phyloP scores from a whole-genome alignment of 805 yeast genomes.

The Ogataea pini region DNA sequence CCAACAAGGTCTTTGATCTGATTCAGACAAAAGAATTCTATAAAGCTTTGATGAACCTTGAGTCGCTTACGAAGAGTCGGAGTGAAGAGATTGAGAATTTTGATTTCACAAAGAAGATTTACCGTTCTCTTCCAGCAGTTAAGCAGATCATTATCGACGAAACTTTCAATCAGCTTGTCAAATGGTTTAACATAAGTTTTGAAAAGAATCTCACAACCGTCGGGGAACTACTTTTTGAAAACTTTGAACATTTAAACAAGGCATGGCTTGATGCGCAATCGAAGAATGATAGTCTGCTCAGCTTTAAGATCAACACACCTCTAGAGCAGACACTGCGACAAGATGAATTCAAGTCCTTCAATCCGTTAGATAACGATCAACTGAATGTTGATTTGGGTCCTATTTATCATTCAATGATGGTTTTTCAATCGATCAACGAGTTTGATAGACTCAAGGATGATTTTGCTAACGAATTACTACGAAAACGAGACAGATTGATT shows the following conservation, averaged over 20 bases:
- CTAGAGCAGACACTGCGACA: constrained; percentile 78
- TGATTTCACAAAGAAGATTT: constrained; percentile 72
- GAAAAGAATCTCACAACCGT: constrained; percentile 60
- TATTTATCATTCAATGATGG: constrained; percentile 78
- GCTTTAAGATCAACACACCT: constrained; percentile 79
- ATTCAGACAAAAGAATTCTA: constrained; percentile 75
- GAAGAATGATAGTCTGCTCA: constrained; percentile 44
- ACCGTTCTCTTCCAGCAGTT: constrained; percentile 74
- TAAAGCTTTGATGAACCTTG: constrained; percentile 81
- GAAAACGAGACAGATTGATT: constrained; percentile 68
- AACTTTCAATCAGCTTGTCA: constrained; percentile 62
- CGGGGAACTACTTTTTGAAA: constrained; percentile 57
- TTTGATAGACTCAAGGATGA: constrained; percentile 59
- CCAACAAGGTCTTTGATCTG: constrained; percentile 82
- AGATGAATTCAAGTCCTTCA: constrained; percentile 39
- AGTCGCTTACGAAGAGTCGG: constrained; percentile 69
- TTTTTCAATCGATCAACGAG: constrained; percentile 73
- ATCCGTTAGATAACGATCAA: constrained; percentile 49
- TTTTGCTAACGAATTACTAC: constrained; percentile 68
- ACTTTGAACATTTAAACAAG: constrained; percentile 55
- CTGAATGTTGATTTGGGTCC: constrained; percentile 63
- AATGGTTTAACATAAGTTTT: constrained; percentile 61
- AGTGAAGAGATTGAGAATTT: constrained; percentile 64
- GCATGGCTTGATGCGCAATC: constrained; percentile 57
- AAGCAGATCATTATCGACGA: constrained; percentile 73